These are phyloP conservation scores for Suhomyces emberorum DNA, from an alignment of 805 yeast species.

Conservation along the genomic window DNA sequence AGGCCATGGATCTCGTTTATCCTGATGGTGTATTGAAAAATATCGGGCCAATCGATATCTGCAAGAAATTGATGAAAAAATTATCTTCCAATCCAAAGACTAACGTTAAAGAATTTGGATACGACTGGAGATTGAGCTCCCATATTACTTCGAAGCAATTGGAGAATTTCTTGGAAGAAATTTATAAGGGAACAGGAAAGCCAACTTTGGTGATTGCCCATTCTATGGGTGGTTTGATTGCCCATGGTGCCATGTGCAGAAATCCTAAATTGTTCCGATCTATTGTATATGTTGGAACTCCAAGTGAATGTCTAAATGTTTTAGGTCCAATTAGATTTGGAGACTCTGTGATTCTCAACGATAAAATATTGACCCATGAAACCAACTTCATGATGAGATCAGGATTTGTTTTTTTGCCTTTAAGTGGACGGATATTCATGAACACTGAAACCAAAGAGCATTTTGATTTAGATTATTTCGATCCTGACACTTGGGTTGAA, in stretches of 20 bases:
- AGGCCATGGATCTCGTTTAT: conserved; percentile 49
- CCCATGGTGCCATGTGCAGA: conserved; percentile 72
- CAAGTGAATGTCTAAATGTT: conserved; percentile 79
- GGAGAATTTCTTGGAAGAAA: conserved; percentile 41
- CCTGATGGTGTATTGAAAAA: conserved; percentile 79
- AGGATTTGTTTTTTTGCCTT: conserved; percentile 74
- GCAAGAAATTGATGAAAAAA: conserved; percentile 55
- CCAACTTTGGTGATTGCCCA: conserved; percentile 78
- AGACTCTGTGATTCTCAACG: conserved; percentile 73
- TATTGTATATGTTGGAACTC: conserved; percentile 76
- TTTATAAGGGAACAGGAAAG: conserved; percentile 48
- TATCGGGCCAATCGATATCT: conserved; percentile 84
- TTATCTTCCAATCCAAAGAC: conserved; percentile 55
- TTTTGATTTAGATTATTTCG: conserved; percentile 70
- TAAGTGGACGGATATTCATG: conserved; percentile 69
- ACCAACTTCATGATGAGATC: conserved; percentile 88
- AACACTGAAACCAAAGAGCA: conserved; percentile 56
- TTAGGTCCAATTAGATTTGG: conserved; percentile 83
- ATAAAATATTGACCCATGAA: conserved; percentile 72
- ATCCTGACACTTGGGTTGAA: conserved; percentile 76
- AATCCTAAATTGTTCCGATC: conserved; percentile 71
- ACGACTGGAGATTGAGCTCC: conserved; percentile 85
- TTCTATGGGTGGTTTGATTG: conserved; percentile 90
- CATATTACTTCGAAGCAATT: conserved; percentile 54
- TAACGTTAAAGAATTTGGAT: conserved; percentile 73